Evolutionary conservation across 805 yeast species (phyloP).

Genomic region (Teunomyces aglyptinius): DNA sequence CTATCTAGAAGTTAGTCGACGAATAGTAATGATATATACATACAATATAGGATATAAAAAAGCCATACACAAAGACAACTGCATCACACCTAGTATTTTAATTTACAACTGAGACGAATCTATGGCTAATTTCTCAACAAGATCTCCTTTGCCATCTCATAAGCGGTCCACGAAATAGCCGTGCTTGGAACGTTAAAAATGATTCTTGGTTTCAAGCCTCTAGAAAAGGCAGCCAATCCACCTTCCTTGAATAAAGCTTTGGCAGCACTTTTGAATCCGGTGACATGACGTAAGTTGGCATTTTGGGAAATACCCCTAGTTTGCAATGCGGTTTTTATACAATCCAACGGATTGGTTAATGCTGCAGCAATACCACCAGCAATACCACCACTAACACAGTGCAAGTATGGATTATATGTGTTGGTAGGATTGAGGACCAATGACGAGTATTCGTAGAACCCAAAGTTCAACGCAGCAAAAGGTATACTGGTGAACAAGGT

Average conservation of each 20-base stretch:
- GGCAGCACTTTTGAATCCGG: constrained; percentile 72
- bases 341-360: constrained; percentile 89
- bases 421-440: constrained; percentile 74
- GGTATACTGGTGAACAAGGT: constrained; percentile 91
- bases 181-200: constrained; percentile 93
- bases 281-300: constrained; percentile 49
- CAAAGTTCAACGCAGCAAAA: constrained; percentile 91
- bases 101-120: not conserved
- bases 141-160: constrained; percentile 90
- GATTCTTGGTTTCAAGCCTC: constrained; percentile 89
- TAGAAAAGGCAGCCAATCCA: constrained; percentile 65
- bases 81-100: not conserved
- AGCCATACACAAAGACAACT: too few relatives aligned
- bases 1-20: constrained; percentile 15
- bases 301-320: constrained; percentile 63
- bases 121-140: constrained; percentile 29
- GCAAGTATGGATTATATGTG: constrained; percentile 82
- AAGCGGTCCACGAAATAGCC: constrained; percentile 96
- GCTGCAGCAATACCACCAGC: constrained; percentile 97
- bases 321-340: constrained; percentile 87
- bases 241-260: constrained; percentile 57
- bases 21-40: constrained; percentile 4
- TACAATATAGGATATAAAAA: constrained; percentile 1
- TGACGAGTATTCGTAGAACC: constrained; percentile 84
- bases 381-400: constrained; percentile 88